phyloP scores from a whole-genome alignment of 495 filamentous ascomycete species.

The Trichoderma virens region DNA sequence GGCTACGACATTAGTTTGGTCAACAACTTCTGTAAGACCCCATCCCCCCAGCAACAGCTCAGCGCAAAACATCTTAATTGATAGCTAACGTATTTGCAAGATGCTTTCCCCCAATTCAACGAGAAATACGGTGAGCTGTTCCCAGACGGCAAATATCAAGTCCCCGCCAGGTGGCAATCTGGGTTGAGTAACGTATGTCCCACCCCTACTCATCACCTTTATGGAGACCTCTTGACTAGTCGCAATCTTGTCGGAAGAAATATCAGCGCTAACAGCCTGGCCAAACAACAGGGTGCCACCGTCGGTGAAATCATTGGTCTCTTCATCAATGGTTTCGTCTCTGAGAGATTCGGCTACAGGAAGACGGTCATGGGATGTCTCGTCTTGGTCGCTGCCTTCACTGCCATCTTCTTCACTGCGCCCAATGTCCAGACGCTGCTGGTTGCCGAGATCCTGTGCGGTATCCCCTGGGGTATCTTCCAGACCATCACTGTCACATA shows the following conservation, averaged over 20 bases:
- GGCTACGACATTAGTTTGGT: conserved; percentile 55
- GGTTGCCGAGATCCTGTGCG: conserved; percentile 58
- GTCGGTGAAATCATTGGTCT: conserved; percentile 31
- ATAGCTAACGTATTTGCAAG: conserved; percentile 16
- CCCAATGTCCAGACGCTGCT: conserved; percentile 50
- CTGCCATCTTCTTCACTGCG: conserved; percentile 53
- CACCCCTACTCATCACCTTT: background rate
- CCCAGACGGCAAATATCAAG: conserved; percentile 52
- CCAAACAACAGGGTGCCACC: conserved; percentile 4
- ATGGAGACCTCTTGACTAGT: background rate
- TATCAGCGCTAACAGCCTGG: background rate
- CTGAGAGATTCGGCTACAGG: conserved; percentile 53
- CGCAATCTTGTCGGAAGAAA: conserved; percentile 3
- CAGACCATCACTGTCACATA: conserved; percentile 70
- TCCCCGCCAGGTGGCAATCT: conserved; percentile 68
- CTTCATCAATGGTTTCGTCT: conserved; percentile 54
- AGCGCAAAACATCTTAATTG: too few relatives aligned
- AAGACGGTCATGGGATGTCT: conserved; percentile 27
- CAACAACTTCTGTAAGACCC: conserved; percentile 45
- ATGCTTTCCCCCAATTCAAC: conserved; percentile 56
- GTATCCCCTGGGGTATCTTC: conserved; percentile 73
- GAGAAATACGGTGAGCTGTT: conserved; percentile 56
- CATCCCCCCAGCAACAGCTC: background rate
- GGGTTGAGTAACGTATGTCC: conserved; percentile 60
- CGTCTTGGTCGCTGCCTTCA: conserved; percentile 34